Conservation (phyloP, 495 filamentous ascomycete genomes). For the Aspergillus nanangensis region DNA sequence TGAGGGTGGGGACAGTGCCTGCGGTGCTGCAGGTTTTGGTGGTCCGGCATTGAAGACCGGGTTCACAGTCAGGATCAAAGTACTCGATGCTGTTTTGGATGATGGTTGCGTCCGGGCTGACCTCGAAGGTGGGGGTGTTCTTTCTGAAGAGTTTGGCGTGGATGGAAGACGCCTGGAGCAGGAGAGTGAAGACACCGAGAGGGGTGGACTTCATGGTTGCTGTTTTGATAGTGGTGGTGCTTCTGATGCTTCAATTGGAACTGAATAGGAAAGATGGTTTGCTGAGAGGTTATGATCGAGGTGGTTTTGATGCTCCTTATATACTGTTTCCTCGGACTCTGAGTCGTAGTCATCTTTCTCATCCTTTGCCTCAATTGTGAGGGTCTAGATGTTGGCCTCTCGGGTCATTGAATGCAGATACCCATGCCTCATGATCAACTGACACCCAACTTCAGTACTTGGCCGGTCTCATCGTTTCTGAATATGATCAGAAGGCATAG, state of each 20-base stretch:
- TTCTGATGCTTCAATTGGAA: neutral
- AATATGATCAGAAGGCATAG: no score
- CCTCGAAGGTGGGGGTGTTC: neutral
- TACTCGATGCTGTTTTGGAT: neutral
- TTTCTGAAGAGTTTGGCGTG: neutral
- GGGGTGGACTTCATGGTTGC: neutral
- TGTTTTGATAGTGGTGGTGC: neutral
- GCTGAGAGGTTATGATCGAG: no score
- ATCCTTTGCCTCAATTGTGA: no score
- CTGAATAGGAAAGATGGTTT: neutral
- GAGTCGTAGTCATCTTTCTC: no score
- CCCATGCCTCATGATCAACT: no score
- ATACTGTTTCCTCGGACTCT: no score
- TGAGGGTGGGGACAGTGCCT: slow-evolving; percentile 1
- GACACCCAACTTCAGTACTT: no score
- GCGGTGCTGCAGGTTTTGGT: neutral
- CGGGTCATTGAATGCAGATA: no score
- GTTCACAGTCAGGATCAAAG: slow-evolving; percentile 1
- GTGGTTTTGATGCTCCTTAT: no score
- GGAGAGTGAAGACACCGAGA: neutral
- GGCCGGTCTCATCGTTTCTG: no score
- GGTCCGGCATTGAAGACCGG: neutral
- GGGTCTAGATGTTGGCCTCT: no score
- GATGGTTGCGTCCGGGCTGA: neutral
- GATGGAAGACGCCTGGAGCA: neutral